Evolutionary conservation across 2,329 filamentous ascomycete species (phyloP), one percentile per base, ranked within the genome.

Genomic region (Phialocephala sp.): DNA sequence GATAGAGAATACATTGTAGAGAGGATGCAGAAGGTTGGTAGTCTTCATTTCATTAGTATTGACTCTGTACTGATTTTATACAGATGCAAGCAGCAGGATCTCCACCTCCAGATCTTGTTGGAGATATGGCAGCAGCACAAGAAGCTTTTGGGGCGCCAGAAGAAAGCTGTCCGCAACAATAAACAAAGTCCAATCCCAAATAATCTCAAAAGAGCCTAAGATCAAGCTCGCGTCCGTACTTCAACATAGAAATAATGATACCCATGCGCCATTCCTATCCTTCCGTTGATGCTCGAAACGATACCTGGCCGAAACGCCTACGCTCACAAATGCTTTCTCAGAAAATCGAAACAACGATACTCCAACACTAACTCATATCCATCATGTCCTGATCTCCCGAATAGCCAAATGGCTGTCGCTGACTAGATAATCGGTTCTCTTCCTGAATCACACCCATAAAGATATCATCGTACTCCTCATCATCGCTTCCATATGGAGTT

Each of bases 51-150:
- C 52, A 64, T 64, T 45, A 59, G 47, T 57, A 36, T 64, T 41
- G 43, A 63, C 57, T 58, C 59, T 63, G 36, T 68, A 63, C 70
- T 76, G 64, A 73, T 63, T 22, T 39, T 65, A 60, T 62, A 65
- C 75, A 97, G 94, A 99, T 99, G 95, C 95, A 99, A 94, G 90
- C 90, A 60, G 91, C 91, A 67, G 95, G 95, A 11, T 93, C 92
- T 22, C 95, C 95, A 54, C 95, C 95, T 0, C 85, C 92, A 43
- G 95, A 98, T 77, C 82, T 99, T 20, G 91, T 99, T 18, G 94
- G 94, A 63, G 93, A 97, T 76, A 91, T 97, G 87, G 89, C 89
- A 63, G 91, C 91, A 59, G 91, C 91, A 20, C 92, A 94, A 75
- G 92, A 94, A 70, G 86, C 85, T 8, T 82, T 90, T 65, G 85